Evolutionary conservation across 768 basidiomycete species (phyloP).

Genomic region (Tephrocybe sp.): DNA sequence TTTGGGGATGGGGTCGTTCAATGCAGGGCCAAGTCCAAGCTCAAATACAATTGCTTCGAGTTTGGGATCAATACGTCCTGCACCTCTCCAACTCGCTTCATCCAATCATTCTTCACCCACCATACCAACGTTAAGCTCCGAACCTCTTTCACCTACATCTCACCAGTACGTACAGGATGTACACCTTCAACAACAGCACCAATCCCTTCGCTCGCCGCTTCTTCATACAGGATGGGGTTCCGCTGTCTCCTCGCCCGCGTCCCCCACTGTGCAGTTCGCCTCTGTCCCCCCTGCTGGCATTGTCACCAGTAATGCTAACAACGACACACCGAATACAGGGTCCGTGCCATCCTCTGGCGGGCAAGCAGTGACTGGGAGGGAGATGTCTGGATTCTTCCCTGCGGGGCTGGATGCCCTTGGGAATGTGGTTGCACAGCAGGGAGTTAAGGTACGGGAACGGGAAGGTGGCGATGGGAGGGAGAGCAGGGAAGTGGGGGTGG

Average conservation of each 20-base stretch:
- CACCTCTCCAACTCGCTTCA: slow-evolving; percentile 27
- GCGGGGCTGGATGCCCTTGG: neutral
- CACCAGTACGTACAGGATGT: neutral
- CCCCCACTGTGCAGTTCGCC: slow-evolving; percentile 19
- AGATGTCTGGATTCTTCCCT: slow-evolving; percentile 8
- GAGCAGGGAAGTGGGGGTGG: neutral
- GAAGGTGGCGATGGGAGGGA: neutral
- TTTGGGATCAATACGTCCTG: slow-evolving; percentile 16
- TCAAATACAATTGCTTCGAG: neutral
- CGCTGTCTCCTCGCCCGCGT: slow-evolving; percentile 27
- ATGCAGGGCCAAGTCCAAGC: neutral
- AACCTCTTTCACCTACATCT: neutral
- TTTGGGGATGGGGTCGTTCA: neutral
- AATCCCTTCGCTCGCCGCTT: slow-evolving; percentile 29
- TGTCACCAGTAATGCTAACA: no score
- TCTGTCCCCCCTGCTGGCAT: neutral
- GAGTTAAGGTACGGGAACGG: neutral
- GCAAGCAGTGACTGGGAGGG: neutral
- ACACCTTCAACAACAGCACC: slow-evolving; percentile 1
- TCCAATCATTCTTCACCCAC: neutral
- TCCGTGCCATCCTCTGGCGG: neutral
- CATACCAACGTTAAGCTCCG: neutral
- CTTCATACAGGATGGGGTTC: slow-evolving; percentile 41
- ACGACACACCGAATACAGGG: neutral
- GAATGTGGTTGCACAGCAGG: slow-evolving; percentile 5